Evolutionary conservation across 345 rosid genomes (phyloP).

Genomic region (Capsella bursapastoris): DNA sequence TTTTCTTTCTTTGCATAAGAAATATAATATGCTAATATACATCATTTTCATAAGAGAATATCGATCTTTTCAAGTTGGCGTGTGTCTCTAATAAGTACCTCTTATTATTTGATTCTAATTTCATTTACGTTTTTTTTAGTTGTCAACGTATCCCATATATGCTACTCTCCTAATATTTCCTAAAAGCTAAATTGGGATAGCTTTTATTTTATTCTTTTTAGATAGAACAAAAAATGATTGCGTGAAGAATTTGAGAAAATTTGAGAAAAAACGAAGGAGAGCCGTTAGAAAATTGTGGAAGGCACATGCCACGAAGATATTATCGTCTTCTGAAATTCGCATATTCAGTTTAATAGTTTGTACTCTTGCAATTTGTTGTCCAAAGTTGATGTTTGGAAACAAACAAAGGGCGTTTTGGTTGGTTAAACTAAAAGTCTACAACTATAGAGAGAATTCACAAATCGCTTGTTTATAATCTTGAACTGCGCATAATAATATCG

Average conservation of each 20-base stretch:
- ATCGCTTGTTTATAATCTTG: not conserved
- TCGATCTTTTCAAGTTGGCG: conserved; percentile 26
- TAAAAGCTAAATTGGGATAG: conserved; percentile 23
- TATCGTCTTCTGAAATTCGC: conserved; percentile 27
- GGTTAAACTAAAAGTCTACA: not conserved
- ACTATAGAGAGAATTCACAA: not conserved
- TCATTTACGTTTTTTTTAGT: conserved; percentile 5
- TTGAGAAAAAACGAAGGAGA: conserved; percentile 7
- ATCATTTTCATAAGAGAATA: conserved; percentile 22
- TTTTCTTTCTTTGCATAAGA: not conserved
- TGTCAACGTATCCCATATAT: conserved; percentile 36
- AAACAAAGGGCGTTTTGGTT: not conserved
- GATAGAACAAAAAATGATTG: not conserved
- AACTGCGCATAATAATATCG: too few relatives aligned
- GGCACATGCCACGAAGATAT: conserved; percentile 36
- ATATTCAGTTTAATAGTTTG: conserved; percentile 13
- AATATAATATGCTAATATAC: not conserved
- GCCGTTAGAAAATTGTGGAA: conserved; percentile 36
- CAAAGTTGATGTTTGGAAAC: not conserved
- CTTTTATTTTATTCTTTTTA: conserved; percentile 9
- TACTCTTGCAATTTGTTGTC: not conserved
- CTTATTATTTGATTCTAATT: conserved; percentile 6
- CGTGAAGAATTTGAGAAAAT: conserved; percentile 25
- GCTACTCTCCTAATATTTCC: conserved; percentile 10
- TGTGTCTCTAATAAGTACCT: conserved; percentile 18